These are phyloP conservation scores for Cladophialophora carrionii DNA, from an alignment of 2,329 filamentous ascomycete genomes.

Conservation along the genomic window DNA sequence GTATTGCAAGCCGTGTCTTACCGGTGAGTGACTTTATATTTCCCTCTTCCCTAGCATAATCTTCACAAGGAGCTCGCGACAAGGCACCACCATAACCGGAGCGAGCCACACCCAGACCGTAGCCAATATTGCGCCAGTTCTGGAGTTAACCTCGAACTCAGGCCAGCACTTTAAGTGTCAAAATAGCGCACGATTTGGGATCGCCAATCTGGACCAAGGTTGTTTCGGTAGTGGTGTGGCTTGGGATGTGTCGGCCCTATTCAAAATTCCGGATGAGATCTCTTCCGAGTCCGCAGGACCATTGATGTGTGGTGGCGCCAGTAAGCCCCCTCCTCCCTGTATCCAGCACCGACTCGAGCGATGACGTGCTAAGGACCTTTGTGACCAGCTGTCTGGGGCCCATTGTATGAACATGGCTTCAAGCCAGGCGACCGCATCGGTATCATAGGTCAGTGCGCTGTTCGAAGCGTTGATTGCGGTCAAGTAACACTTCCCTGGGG, in stretches of 20 bases:
- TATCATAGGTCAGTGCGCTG: constrained; percentile 56
- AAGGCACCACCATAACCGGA: too few relatives aligned
- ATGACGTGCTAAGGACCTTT: background rate
- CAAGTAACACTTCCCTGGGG: background rate
- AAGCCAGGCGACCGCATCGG: constrained; percentile 54
- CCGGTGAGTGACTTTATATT: constrained; percentile 30
- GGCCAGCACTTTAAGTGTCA: constrained; percentile 41
- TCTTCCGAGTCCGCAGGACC: constrained; percentile 28
- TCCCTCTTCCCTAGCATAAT: background rate
- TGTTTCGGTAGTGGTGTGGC: constrained; percentile 35
- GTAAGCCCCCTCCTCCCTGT: constrained; percentile 16
- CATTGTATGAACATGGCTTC: constrained; percentile 28
- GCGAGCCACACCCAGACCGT: background rate
- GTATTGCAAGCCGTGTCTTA: constrained; percentile 36
- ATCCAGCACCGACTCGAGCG: background rate
- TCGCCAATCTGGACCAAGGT: constrained; percentile 31
- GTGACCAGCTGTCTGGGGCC: constrained; percentile 31
- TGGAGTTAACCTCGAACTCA: constrained; percentile 22
- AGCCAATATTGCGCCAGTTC: background rate
- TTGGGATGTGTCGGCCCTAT: constrained; percentile 32
- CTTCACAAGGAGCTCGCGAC: background rate
- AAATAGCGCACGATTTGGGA: constrained; percentile 29
- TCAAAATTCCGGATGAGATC: constrained; percentile 33
- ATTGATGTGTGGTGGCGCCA: constrained; percentile 35
- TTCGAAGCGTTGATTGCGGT: background rate